Evolutionary conservation across 1,284 basidiomycete species (phyloP), one percentile per base, ranked within the genome.

Genomic region (Trametes polyzona): DNA sequence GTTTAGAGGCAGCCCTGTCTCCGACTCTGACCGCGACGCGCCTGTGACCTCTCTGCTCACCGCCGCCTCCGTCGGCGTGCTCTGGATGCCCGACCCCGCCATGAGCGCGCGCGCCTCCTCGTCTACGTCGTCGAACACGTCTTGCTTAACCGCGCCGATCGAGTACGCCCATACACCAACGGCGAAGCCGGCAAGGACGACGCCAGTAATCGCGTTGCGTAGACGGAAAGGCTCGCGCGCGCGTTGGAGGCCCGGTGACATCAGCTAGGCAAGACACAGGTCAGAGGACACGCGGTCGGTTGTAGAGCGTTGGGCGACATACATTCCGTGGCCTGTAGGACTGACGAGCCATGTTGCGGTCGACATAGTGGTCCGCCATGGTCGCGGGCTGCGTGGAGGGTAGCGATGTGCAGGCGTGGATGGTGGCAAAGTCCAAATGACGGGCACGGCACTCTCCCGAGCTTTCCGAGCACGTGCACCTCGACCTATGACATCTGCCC

Each of bases 161-260:
- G 95, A 96, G 75, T 98, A 98, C 9, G 86, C 82, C 84, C 95
- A 98, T 16, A 97, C 87, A 42, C 88, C 87, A n/a, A 86, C 82
- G 27, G 86, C 87, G 71, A 98, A 96, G 1, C 82, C 80, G 40
- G 86, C 80, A 55, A 98, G 83, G 3, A 79, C 70, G 36, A 86
- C 63, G 4, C 95, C 96, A 0, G 92, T 93, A 43, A 96, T 54
- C 14, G 87, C 82, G 73, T 98, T 98, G 64, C 83, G 83, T 30
- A 90, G 57, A 27, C 84, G 82, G 75, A 90, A 98, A 9, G 93
- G 95, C 65, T 83, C 84, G 33, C 96, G 86, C 12, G 96, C 96
- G 57, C 96, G 89, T 74, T 86, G 79, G 46, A 98, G 85, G 39
- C 93, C 93, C 21, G 86, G 84, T 10, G 95, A 96, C 84, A 94